Evolutionary conservation across 768 basidiomycete genomes (phyloP), one percentile per base, ranked within the genome.

Genomic region (Strobilomyces confusus): DNA sequence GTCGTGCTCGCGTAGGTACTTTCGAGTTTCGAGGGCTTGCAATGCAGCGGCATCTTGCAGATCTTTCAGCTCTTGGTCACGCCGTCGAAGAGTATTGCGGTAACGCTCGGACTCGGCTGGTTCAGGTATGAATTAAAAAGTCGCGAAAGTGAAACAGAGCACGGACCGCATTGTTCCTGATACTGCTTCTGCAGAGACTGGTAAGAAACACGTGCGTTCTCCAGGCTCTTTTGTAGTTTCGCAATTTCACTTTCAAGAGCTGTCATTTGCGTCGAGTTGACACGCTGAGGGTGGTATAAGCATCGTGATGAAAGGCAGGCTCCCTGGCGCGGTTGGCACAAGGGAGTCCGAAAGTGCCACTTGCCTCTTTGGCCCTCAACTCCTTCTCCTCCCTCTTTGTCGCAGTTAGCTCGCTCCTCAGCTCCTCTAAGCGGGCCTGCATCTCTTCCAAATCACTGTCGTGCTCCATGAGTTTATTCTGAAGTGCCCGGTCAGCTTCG

Each of bases 331-430:
- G 48, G 47, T 44, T 30, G n/a, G 9, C 46, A 52, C 15, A 42
- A 55, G 51, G 34, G 48, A 44, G 25, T 56, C 9, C 37, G 51
- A 38, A 20, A 52, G 40, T 3, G 4, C 42, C 60, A n/a, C 54
- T 11, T 54, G 91, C 91, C 76, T 97, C 95, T 69, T 94, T 95
- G 13, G 80, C 76, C 42, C 90, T 77, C 58, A 95, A 70, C 63
- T 98, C 95, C 72, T 98, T 97, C 70, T 98, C 94, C 62, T 98
- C 93, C 37, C 90, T 80, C 68, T 91, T 89, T 5, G 88, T 86
- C 7, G 86, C 79, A 14, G 76, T 84, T 9, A 97, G 74, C 68
- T 97, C 95, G 13, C 75, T 80, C 57, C 79, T 75, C 55, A 87
- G 69, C 65, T 97, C 92, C 52, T 97, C 94, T 52, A 95, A 66